Conservation (phyloP, 2,329 filamentous ascomycete species). For the Trichophaea hybrida region DNA sequence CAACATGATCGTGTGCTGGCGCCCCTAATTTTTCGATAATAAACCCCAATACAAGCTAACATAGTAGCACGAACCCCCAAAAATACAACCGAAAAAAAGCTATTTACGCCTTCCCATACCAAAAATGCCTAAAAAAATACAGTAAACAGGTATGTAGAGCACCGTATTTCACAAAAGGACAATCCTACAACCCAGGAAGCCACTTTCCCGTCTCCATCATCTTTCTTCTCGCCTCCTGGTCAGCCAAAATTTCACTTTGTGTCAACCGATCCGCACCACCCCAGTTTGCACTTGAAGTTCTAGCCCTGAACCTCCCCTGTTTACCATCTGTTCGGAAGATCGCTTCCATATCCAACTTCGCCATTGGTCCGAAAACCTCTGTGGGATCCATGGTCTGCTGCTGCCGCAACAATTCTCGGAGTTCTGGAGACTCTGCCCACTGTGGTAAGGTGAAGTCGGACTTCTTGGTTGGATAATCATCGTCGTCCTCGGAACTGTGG, state of each 20-base stretch:
- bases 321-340: conserved; percentile 81
- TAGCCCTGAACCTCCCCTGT: conserved; percentile 63
- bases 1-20: too few relatives aligned
- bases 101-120: too few relatives aligned
- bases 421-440: conserved; percentile 80
- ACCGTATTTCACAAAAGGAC: too few relatives aligned
- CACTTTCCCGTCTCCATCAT: conserved; percentile 73
- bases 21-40: too few relatives aligned
- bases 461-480: conserved; percentile 43
- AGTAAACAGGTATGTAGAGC: too few relatives aligned
- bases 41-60: too few relatives aligned
- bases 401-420: conserved; percentile 57
- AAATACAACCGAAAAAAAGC: too few relatives aligned
- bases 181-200: conserved; percentile 29
- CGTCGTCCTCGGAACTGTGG: conserved; percentile 55
- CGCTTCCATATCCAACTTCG: conserved; percentile 85
- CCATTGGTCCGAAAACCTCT: conserved; percentile 75
- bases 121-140: too few relatives aligned
- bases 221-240: conserved; percentile 63
- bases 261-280: conserved; percentile 67
- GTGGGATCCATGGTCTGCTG: conserved; percentile 80
- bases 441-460: conserved; percentile 51
- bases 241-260: conserved; percentile 69
- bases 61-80: too few relatives aligned
- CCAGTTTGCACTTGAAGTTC: conserved; percentile 95